Evolutionary conservation across 2,329 filamentous ascomycete species (phyloP).

Genomic region (Calcarisporium arbuscula): DNA sequence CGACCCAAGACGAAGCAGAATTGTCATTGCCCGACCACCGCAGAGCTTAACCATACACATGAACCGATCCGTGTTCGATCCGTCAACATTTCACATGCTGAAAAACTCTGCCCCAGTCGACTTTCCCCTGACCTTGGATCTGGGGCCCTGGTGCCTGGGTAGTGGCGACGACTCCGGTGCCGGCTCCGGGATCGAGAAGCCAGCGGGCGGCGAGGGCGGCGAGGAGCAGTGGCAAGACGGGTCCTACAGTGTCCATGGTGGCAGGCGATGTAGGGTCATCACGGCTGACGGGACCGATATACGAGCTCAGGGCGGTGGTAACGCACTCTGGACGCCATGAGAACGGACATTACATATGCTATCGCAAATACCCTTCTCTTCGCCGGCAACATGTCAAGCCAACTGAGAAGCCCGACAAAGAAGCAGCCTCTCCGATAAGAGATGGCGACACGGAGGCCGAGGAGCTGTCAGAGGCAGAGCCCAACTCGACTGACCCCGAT

Average conservation of each 20-base stretch:
- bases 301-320: slow-evolving; percentile 75
- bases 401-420: too few relatives aligned
- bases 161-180: slow-evolving; percentile 26
- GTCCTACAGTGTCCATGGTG: slow-evolving; percentile 69
- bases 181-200: slow-evolving; percentile 3
- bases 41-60: slow-evolving; percentile 78
- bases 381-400: too few relatives aligned
- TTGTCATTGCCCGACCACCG: slow-evolving; percentile 76
- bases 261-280: slow-evolving; percentile 46
- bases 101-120: slow-evolving; percentile 78
- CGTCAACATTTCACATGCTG: slow-evolving; percentile 67
- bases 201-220: slow-evolving; percentile 15
- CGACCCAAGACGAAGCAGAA: slow-evolving; percentile 88
- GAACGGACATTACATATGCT: slow-evolving; percentile 93
- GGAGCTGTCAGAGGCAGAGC: slow-evolving; percentile 4
- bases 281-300: slow-evolving; percentile 53
- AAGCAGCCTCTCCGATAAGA: too few relatives aligned
- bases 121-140: slow-evolving; percentile 68
- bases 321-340: slow-evolving; percentile 89
- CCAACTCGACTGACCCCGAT: slow-evolving; percentile 4
- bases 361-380: slow-evolving; percentile 64
- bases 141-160: slow-evolving; percentile 81
- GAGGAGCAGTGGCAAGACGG: slow-evolving; percentile 64
- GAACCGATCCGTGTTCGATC: slow-evolving; percentile 88
- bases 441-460: slow-evolving; percentile 9